Base-by-base conservation (phyloP, 805 yeast genomes). In the Kodamaea kakaduensis region DNA sequence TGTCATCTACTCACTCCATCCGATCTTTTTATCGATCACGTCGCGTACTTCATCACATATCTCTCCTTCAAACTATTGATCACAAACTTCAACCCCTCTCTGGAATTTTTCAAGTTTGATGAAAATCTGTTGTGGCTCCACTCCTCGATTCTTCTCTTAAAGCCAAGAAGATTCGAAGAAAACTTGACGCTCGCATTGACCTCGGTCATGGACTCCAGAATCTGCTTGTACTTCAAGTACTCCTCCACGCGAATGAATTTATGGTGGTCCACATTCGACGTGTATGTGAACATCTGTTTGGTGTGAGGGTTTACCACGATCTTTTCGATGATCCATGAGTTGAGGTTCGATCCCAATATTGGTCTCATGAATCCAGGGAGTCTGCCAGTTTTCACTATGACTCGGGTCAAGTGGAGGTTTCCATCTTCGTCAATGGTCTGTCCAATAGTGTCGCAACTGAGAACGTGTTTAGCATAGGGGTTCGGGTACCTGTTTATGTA, bases 401-500 rank as follows among this genome's bases (percentile, higher is more conserved):
- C 64, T 45, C 90, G 72, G 4, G 90, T 83, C 24, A 84, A 78
- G 45, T 76, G 73, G 30, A 89, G 69, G 32, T 77, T 67, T 16
- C 94, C 94, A 8, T 76, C 64, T 1, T 52, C 44, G 43, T 81
- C 86, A 13, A 86, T 66, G 41, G 64, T 56, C 34, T 74, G 63
- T 21, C 77, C 77, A 10, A 89, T 53, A 2, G 95, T 84, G 55
- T 89, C 97, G 17, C 78, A 78, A 6, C 95, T 82, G 22, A 81
- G 64, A 9, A 90, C 96, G 61, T 90, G 96, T 7, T 76, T 65
- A 12, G 96, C 81, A 54, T 71, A 88, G 2, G 97, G 97, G 55
- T 81, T 80, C 9, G 81, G 81, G 43, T 64, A 66, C 39, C 69
- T 42, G 45, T 65, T 66, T 60, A 85, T 80, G 54, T 82, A 81